A percentile compares a stretch with the other conserved stretches of the same genome.
These are phyloP conservation scores for Pogostemon cablin DNA, from an alignment of 257 asterid species.

Conservation along the genomic window DNA sequence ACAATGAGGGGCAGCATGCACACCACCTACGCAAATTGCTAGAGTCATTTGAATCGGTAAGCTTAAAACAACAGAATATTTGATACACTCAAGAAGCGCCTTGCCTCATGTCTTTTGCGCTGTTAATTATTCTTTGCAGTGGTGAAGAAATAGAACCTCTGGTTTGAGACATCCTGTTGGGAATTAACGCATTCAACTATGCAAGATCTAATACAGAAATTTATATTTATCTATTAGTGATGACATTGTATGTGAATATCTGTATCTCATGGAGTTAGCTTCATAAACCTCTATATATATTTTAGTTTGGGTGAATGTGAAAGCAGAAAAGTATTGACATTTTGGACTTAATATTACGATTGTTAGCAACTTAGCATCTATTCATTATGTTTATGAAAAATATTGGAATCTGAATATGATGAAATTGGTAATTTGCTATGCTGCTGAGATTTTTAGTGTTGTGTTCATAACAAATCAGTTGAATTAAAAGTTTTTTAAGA, in stretches of 20 bases:
- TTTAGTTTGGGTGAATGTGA: neutral
- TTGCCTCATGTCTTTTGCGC: neutral
- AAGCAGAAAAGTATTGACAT: neutral
- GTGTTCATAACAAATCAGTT: neutral
- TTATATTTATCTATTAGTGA: no score
- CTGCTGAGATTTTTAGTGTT: neutral
- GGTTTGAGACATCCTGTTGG: no score
- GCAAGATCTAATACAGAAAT: neutral
- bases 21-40: slow-evolving; percentile 91
- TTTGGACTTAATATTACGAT: no score
- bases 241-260: neutral
- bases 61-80: slow-evolving; percentile 25
- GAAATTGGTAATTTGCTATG: slow-evolving; percentile 4
- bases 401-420: slow-evolving; percentile 24
- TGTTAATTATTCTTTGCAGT: no score
- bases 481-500: neutral
- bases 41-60: slow-evolving; percentile 70
- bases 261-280: neutral
- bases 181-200: no score
- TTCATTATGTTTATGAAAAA: slow-evolving; percentile 1
- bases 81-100: slow-evolving; percentile 11
- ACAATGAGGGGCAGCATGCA: slow-evolving; percentile 87
- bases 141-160: no score
- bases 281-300: neutral
- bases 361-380: neutral